Evolutionary conservation across 139 green algal species (phyloP).

Genomic region (Closterium sp.): DNA sequence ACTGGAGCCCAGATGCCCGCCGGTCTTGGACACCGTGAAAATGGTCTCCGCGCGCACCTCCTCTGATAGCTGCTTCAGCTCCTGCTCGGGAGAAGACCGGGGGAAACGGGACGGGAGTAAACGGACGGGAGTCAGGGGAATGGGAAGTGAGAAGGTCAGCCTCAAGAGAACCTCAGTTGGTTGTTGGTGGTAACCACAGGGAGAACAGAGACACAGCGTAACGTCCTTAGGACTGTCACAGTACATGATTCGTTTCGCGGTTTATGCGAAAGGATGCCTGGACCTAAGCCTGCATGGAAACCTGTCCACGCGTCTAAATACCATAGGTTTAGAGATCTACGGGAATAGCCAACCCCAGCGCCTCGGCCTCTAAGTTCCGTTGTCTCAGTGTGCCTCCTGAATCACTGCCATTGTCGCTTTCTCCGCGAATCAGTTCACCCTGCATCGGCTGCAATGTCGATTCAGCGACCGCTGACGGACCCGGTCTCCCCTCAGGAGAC

Average conservation of each 20-base stretch:
- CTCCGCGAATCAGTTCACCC: too few relatives aligned
- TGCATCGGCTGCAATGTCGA: too few relatives aligned
- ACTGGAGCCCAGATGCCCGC: slow-evolving; percentile 89
- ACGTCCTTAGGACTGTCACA: not conserved
- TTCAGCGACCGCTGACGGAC: too few relatives aligned
- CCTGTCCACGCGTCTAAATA: not conserved
- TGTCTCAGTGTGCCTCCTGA: not conserved
- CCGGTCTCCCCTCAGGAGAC: too few relatives aligned
- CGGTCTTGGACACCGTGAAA: slow-evolving; percentile 86
- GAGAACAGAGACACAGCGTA: not conserved
- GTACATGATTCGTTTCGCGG: not conserved
- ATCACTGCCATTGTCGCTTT: not conserved
- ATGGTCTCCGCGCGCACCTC: slow-evolving; percentile 94
- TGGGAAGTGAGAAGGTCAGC: not conserved
- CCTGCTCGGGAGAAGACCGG: slow-evolving; percentile 28
- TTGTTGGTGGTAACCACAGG: too few relatives aligned
- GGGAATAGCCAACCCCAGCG: not conserved
- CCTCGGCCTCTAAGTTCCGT: not conserved
- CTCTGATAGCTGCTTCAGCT: slow-evolving; percentile 91
- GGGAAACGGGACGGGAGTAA: not conserved
- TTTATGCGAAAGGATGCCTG: not conserved
- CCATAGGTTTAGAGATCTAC: not conserved
- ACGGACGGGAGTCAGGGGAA: not conserved
- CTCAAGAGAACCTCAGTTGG: not conserved
- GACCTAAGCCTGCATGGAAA: not conserved